Conservation (phyloP, 495 filamentous ascomycete genomes). For the Penicillium antarcticum region DNA sequence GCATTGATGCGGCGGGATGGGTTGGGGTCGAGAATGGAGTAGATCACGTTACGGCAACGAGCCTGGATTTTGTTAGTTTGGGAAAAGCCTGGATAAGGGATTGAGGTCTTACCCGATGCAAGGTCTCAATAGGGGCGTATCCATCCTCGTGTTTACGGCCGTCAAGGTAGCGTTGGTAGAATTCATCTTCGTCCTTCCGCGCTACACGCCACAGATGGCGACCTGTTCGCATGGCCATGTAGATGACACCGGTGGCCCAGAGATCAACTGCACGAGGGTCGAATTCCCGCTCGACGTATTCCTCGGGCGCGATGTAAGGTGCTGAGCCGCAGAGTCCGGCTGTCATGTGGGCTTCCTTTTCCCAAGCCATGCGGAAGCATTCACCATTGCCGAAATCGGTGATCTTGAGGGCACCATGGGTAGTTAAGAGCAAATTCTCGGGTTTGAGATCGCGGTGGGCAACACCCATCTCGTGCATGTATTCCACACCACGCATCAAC, state of each 20-base stretch:
- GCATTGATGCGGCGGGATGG: conserved; percentile 84
- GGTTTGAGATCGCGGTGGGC: conserved; percentile 97
- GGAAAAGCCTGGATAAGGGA: conserved; percentile 1
- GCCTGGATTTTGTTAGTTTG: conserved; percentile 59
- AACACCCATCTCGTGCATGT: conserved; percentile 99
- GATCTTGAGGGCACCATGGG: conserved; percentile 92
- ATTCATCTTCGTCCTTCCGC: conserved; percentile 94
- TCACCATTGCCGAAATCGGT: conserved; percentile 99
- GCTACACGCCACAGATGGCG: conserved; percentile 95
- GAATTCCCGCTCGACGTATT: conserved; percentile 92
- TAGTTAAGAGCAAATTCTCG: conserved; percentile 93
- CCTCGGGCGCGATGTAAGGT: conserved; percentile 96
- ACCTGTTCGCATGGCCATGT: conserved; percentile 99
- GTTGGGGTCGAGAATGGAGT: conserved; percentile 97
- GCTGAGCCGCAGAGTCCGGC: conserved; percentile 93
- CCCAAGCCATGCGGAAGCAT: conserved; percentile 99
- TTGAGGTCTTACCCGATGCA: conserved; percentile 79
- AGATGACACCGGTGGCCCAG: conserved; percentile 98
- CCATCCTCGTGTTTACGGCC: conserved; percentile 91
- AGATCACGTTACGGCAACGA: conserved; percentile 97
- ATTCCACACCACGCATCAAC: conserved; percentile 98
- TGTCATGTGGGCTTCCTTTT: conserved; percentile 96
- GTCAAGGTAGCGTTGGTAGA: conserved; percentile 89
- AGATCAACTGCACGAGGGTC: conserved; percentile 95
- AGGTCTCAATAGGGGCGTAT: conserved; percentile 91